Conservation (phyloP, 352 stramenopile genomes). For the Phytophthora quininea region DNA sequence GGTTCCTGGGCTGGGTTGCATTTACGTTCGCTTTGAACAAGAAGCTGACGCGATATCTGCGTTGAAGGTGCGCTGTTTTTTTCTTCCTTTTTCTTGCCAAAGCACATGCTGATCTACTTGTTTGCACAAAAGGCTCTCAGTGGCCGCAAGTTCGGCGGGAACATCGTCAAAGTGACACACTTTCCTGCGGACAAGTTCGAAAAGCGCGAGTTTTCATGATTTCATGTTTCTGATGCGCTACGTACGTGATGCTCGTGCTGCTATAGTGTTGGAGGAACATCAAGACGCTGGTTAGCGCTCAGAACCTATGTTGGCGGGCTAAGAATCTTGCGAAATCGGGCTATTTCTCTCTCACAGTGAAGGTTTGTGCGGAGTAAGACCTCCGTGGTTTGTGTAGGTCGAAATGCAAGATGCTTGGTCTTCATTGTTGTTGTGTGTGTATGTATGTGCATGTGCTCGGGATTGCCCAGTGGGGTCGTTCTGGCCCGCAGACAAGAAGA, state of each 20-base stretch:
- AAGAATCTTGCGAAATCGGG: conserved; percentile 24
- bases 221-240: neutral
- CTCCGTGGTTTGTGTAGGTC: conserved; percentile 44
- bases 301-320: conserved; percentile 21
- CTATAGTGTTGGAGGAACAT: conserved; percentile 5
- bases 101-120: conserved; percentile 2
- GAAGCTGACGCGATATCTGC: conserved; percentile 61
- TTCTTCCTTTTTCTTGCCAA: neutral
- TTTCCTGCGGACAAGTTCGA: conserved; percentile 80
- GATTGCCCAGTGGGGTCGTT: conserved; percentile 22
- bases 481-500: conserved; percentile 1
- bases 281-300: conserved; percentile 19
- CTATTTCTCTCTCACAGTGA: conserved; percentile 15
- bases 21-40: conserved; percentile 82
- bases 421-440: conserved; percentile 37
- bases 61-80: conserved; percentile 60
- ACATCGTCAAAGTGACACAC: conserved; percentile 85
- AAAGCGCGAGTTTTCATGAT: conserved; percentile 65
- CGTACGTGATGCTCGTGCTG: conserved; percentile 3
- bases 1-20: conserved; percentile 71
- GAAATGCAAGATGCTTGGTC: conserved; percentile 50
- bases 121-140: conserved; percentile 60
- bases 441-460: conserved; percentile 8
- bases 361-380: conserved; percentile 41
- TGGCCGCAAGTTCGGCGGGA: conserved; percentile 87